These are phyloP conservation scores for Volutella citrinella DNA, from an alignment of 2,329 filamentous ascomycete species.

Conservation along the genomic window DNA sequence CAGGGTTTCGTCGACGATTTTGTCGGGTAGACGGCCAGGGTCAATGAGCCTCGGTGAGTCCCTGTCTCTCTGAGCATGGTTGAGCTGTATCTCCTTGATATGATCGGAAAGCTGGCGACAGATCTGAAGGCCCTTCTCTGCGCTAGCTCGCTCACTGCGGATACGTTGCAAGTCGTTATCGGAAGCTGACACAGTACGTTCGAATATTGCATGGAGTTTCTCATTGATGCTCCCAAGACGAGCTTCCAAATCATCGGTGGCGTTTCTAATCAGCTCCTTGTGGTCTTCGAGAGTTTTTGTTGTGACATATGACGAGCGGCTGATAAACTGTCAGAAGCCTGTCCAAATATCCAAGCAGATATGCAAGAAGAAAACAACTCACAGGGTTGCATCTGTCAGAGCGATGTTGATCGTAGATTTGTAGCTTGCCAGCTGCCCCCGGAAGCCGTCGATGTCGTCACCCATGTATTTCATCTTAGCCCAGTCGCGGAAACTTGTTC, in stretches of 20 bases:
- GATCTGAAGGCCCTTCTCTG: slow-evolving; percentile 17
- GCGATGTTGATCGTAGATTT: slow-evolving; percentile 27
- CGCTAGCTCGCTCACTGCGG: slow-evolving; percentile 15
- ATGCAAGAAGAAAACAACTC: slow-evolving; percentile 3
- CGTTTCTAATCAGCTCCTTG: slow-evolving; percentile 8
- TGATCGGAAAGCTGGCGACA: slow-evolving; percentile 17
- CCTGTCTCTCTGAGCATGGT: neutral
- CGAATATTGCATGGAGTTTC: slow-evolving; percentile 11
- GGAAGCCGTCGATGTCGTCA: slow-evolving; percentile 40
- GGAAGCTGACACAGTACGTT: neutral
- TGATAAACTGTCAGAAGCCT: neutral
- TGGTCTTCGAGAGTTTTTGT: slow-evolving; percentile 10
- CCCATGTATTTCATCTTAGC: slow-evolving; percentile 42
- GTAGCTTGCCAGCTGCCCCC: slow-evolving; percentile 36
- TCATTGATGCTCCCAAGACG: slow-evolving; percentile 11
- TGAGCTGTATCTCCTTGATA: slow-evolving; percentile 14
- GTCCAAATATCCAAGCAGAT: too few species aligned
- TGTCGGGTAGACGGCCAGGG: slow-evolving; percentile 3
- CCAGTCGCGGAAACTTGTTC: slow-evolving; percentile 44
- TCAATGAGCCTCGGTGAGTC: neutral
- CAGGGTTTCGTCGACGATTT: slow-evolving; percentile 7
- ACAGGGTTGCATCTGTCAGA: slow-evolving; percentile 20
- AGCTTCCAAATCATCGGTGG: slow-evolving; percentile 12
- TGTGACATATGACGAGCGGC: slow-evolving; percentile 7
- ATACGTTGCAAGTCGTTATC: slow-evolving; percentile 8